Conservation (phyloP, 2,329 filamentous ascomycete genomes). For the Akanthomyces muscarius region DNA sequence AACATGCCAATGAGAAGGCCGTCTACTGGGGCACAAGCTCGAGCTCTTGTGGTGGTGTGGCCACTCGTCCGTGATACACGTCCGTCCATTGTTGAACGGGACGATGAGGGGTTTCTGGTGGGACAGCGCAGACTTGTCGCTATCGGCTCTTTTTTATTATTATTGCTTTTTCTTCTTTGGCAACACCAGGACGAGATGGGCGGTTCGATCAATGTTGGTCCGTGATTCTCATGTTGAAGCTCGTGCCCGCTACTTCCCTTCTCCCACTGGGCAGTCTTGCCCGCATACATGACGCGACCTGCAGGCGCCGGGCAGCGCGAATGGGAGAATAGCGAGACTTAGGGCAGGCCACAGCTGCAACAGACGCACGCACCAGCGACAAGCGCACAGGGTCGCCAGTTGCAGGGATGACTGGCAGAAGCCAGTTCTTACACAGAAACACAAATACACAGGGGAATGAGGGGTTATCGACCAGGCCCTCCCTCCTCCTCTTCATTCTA, state of each 20-base stretch:
- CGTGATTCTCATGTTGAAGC: not conserved
- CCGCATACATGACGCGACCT: not conserved
- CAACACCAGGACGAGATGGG: not conserved
- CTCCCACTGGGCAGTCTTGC: not conserved
- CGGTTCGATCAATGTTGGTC: constrained; percentile 14
- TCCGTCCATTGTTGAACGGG: not conserved
- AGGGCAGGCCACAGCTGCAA: not conserved
- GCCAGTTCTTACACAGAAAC: not conserved
- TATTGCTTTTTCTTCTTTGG: not conserved
- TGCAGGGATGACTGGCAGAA: not conserved
- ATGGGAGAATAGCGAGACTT: constrained; percentile 4
- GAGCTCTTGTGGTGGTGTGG: not conserved
- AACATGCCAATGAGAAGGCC: constrained; percentile 1
- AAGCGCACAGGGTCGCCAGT: constrained; percentile 7
- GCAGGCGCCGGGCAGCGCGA: constrained; percentile 12
- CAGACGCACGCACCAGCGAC: constrained; percentile 7
- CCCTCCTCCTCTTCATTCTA: not conserved
- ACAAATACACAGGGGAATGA: not conserved
- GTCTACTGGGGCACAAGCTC: not conserved
- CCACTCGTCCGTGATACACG: constrained; percentile 5
- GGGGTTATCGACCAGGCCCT: not conserved
- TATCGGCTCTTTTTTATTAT: not conserved
- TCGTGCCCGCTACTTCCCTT: not conserved
- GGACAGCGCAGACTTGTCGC: not conserved
- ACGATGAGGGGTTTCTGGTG: not conserved